Base-by-base conservation (phyloP, 768 basidiomycete genomes). In the Trametes villosa region DNA sequence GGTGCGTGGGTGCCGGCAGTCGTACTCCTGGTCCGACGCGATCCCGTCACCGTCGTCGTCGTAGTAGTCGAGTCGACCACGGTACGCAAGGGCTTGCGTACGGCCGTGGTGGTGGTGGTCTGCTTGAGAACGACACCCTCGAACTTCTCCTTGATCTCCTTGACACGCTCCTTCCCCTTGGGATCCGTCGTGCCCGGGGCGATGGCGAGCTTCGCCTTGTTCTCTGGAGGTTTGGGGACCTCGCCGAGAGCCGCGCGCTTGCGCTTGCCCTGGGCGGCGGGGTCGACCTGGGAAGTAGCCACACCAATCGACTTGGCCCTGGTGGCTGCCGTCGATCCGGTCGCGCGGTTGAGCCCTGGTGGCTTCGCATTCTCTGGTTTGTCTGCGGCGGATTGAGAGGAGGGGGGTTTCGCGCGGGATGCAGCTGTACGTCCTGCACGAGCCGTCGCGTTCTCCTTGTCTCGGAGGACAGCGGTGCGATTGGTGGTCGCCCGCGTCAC, bases 161-260 rank as follows among this genome's bases (percentile, higher is more conserved):
- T 78, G 62, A 74, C 76, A 62, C 76, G 77, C 67, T 77, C 81
- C 74, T 88, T 89, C 51, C 81, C 83, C 76, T 91, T 91, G 53
- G 63, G 53, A 40, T 55, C 67, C 18, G 62, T 50, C 46, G 57
- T 30, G 4, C 60, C 66, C 15, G 53, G 53, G 24, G 42, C 62
- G 6, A 33, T 50, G 58, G 42, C 46, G 11, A 54, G 56, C 48
- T 62, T 64, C 36, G 58, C 63, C 61, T 77, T 78, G 63, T 79
- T 79, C 67, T 83, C 85, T 67, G 86, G 85, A 62, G 78, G 70
- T 2, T 78, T 77, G 9, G 85, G 84, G 44, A 92, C 87, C 70
- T 93, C 92, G 17, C 83, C 83, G 41, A 93, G 78, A 0, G 86
- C 89, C 49, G 87, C 86, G 20, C 91, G 87, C 72, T 92, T 92